Percentiles rank a stretch among this genome's conserved stretches.
phyloP scores from a whole-genome alignment of 2,329 filamentous ascomycete species.

The Alternaria alternata region DNA sequence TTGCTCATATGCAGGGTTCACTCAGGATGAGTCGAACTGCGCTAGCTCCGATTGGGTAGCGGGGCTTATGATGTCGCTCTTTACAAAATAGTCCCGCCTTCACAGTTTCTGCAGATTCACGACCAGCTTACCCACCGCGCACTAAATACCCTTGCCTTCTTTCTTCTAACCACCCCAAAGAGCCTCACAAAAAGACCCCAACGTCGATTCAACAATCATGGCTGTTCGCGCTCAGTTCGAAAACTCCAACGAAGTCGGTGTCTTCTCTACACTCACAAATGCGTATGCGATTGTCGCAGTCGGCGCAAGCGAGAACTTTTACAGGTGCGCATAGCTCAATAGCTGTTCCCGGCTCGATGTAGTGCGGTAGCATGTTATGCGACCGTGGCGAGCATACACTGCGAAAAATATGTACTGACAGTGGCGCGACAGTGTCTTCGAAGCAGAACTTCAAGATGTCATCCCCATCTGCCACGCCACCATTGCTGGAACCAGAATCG shows the following conservation, averaged over 20 bases:
- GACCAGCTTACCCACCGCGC: constrained; percentile 12
- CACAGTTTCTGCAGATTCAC: constrained; percentile 33
- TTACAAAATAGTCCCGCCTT: constrained; percentile 36
- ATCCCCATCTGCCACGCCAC: constrained; percentile 97
- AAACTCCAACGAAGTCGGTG: constrained; percentile 94
- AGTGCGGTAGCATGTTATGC: not conserved
- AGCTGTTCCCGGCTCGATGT: not conserved
- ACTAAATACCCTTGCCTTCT: not conserved
- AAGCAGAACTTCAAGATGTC: constrained; percentile 95
- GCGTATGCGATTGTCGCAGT: constrained; percentile 94
- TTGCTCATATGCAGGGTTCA: constrained; percentile 1
- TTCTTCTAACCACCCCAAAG: not conserved
- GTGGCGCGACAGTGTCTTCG: constrained; percentile 75
- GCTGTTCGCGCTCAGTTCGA: constrained; percentile 73
- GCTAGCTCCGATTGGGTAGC: constrained; percentile 26
- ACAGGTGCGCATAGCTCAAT: constrained; percentile 66
- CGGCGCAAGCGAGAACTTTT: constrained; percentile 98
- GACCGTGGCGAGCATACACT: not conserved
- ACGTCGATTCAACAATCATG: constrained; percentile 49
- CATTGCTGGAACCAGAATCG: constrained; percentile 94
- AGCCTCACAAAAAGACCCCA: not conserved
- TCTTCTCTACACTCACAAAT: constrained; percentile 96
- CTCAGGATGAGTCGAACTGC: constrained; percentile 39
- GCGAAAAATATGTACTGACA: constrained; percentile 26
- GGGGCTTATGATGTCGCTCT: constrained; percentile 37